Evolutionary conservation across 2,329 filamentous ascomycete species (phyloP).

Genomic region (Pestalotiopsis fici): DNA sequence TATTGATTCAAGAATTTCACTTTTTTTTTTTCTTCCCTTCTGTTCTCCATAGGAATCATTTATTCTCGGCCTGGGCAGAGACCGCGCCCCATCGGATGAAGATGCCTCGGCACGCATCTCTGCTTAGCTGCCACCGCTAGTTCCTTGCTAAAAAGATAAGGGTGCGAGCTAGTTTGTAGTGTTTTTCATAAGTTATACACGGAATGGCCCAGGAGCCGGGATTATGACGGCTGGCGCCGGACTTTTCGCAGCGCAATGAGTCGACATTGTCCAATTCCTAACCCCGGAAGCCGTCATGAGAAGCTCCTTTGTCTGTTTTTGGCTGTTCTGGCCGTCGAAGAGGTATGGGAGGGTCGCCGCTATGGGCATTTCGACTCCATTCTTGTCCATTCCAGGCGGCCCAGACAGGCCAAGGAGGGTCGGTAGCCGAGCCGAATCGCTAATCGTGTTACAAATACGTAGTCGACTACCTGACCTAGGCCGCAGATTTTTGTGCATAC

Average conservation of each 20-base stretch:
- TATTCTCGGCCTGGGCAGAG: not conserved
- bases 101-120: not conserved
- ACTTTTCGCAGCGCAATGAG: not conserved
- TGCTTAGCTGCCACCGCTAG: not conserved
- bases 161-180: not conserved
- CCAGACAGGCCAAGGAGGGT: not conserved
- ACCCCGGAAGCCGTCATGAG: conserved; percentile 1
- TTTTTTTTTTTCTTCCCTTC: not conserved
- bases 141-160: not conserved
- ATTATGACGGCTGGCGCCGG: not conserved
- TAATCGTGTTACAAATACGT: not conserved
- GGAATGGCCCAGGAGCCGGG: not conserved
- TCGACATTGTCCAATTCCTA: not conserved
- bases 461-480: not conserved
- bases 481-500: not conserved
- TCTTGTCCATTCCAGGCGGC: not conserved
- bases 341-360: not conserved
- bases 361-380: not conserved
- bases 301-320: not conserved
- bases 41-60: not conserved
- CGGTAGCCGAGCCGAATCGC: not conserved
- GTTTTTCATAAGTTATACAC: not conserved
- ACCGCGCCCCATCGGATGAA: not conserved
- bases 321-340: not conserved
- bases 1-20: not conserved